phyloP scores from a whole-genome alignment of 495 filamentous ascomycete species.

The Haplographium delicatum region DNA sequence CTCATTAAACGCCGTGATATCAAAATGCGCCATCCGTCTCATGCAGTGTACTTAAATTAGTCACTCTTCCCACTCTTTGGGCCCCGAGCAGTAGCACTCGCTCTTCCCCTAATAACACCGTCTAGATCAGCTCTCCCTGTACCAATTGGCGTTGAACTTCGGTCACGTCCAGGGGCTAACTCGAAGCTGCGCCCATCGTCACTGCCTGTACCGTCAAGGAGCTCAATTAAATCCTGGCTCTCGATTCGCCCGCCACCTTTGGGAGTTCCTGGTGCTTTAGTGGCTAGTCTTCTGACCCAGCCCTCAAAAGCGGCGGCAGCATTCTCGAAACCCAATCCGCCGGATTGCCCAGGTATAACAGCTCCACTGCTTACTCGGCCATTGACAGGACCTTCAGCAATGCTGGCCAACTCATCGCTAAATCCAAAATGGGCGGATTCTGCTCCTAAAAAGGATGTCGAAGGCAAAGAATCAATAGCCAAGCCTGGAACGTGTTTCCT shows the following conservation, averaged over 20 bases:
- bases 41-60: background rate
- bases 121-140: slow-evolving; percentile 21
- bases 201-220: slow-evolving; percentile 57
- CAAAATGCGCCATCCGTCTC: slow-evolving; percentile 4
- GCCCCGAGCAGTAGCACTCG: slow-evolving; percentile 11
- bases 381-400: slow-evolving; percentile 46
- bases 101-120: slow-evolving; percentile 10
- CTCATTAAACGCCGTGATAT: background rate
- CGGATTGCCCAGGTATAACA: slow-evolving; percentile 20
- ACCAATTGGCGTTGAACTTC: slow-evolving; percentile 5
- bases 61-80: slow-evolving; percentile 16
- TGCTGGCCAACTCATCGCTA: slow-evolving; percentile 28
- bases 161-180: slow-evolving; percentile 7
- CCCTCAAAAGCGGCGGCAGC: slow-evolving; percentile 80
- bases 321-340: slow-evolving; percentile 60
- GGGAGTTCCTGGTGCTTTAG: slow-evolving; percentile 48
- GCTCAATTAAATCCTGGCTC: slow-evolving; percentile 76
- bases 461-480: slow-evolving; percentile 50
- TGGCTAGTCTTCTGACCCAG: slow-evolving; percentile 79
- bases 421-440: slow-evolving; percentile 46
- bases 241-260: slow-evolving; percentile 32
- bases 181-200: slow-evolving; percentile 40
- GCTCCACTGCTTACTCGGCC: slow-evolving; percentile 29
- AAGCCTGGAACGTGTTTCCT: slow-evolving; percentile 70
- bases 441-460: slow-evolving; percentile 46